Evolutionary conservation across 2,329 filamentous ascomycete species (phyloP).

Genomic region (Berkeleyomyces basicola): DNA sequence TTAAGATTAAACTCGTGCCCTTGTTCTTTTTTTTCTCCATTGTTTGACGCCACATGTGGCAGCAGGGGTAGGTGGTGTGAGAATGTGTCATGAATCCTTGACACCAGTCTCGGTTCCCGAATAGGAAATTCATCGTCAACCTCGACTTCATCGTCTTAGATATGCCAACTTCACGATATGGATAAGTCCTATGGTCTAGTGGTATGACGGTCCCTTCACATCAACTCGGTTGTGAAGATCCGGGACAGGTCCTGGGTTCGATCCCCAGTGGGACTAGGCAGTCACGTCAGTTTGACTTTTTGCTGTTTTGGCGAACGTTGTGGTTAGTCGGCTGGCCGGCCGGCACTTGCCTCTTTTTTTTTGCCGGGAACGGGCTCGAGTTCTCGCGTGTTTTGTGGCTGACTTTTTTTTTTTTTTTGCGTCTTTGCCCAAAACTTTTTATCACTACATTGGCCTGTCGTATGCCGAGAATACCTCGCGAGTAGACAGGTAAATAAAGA

Average conservation of each 20-base stretch:
- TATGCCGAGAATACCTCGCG: too few relatives aligned
- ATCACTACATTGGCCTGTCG: too few relatives aligned
- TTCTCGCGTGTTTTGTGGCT: too few relatives aligned
- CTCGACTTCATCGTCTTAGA: background rate
- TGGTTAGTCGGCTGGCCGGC: too few relatives aligned
- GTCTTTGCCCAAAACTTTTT: too few relatives aligned
- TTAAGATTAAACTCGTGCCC: background rate
- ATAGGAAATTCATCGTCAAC: background rate
- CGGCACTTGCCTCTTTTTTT: too few relatives aligned
- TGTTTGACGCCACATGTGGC: background rate
- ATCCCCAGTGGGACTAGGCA: background rate
- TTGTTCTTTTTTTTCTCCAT: background rate
- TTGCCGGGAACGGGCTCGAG: too few relatives aligned
- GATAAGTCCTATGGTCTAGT: background rate
- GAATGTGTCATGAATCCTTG: background rate
- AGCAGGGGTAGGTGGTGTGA: background rate
- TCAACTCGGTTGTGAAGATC: background rate
- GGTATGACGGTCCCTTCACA: slow-evolving; percentile 2
- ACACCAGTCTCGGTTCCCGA: background rate
- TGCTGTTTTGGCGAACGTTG: background rate
- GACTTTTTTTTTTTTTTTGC: too few relatives aligned
- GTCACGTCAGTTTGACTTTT: background rate
- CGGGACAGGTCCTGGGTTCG: slow-evolving; percentile 1
- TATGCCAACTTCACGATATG: background rate
- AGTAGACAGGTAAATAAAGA: too few relatives aligned